Base-by-base conservation (phyloP, 2,329 filamentous ascomycete genomes). In the Botryotinia convoluta region DNA sequence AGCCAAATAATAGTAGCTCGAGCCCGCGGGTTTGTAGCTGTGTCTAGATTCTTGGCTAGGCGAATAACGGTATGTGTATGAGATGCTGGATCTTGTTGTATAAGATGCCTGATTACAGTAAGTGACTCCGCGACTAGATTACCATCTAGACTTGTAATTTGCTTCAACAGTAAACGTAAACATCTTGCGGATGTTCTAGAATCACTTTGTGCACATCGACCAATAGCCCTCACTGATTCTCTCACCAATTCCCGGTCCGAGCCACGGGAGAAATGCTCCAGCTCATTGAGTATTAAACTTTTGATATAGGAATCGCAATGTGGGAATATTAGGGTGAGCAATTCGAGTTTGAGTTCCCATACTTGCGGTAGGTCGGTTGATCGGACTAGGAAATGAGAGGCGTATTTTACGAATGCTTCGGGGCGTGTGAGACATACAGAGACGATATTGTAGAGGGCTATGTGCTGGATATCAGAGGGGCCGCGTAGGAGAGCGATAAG, bases 1-100 rank as follows among this genome's bases (percentile, higher is more conserved):
- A 99, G 89, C 96, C 96, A 99, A 78, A 99, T 92, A 76, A 99
- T 98, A 68, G 93, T 97, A 4, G 96, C 96, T 77, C 96, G 88
- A 5, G 96, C 96, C 74, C 94, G 92, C 1, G 96, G 91, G 75
- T 96, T 95, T 0, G 92, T 93, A 2, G 94, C 93, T 5, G 92
- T 92, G 79, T 98, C 96, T 3, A 99, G 88, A 75, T 97, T 95
- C 82, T 94, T 96, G 9, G 96, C 96, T 67, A 99, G 84, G 64
- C 94, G 89, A 48, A 98, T 89, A 1, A 98, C 94, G 0, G 96
- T 99, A 60, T 91, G 92, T 18, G 90, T 87, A 80, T 99, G 96
- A 5, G 90, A 90, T 42, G 89, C 84, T 0, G 95, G 94, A 75
- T 97, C 91, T 79, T 97, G 93, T 80, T 99, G 96, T 71, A 99